Percentiles rank a stretch among this genome's conserved stretches.
phyloP scores from a whole-genome alignment of 78 protist genomes.

The Monosiga brevicollis region DNA sequence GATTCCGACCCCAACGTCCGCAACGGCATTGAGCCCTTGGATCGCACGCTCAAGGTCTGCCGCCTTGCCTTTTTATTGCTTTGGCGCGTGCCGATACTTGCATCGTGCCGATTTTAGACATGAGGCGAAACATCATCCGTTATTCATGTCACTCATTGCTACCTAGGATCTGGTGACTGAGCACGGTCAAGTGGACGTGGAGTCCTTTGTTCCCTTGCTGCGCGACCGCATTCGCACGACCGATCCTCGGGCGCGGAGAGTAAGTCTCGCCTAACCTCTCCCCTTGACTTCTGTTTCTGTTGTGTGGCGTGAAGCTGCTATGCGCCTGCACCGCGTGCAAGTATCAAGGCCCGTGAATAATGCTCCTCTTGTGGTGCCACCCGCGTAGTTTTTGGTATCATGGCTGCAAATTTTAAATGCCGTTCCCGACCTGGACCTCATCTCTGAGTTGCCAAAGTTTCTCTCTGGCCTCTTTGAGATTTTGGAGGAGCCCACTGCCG shows the following conservation, averaged over 20 bases:
- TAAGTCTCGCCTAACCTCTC: too few species aligned
- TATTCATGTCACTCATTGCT: not conserved
- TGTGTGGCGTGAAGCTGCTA: too few species aligned
- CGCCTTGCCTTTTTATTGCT: not conserved
- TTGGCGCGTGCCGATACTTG: not conserved
- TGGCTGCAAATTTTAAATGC: slow-evolving; percentile 8
- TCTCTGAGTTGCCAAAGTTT: slow-evolving; percentile 63
- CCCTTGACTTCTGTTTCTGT: too few species aligned
- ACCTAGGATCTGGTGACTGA: slow-evolving; percentile 82
- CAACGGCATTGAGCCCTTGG: slow-evolving; percentile 78
- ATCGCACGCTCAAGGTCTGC: slow-evolving; percentile 76
- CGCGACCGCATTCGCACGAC: slow-evolving; percentile 28
- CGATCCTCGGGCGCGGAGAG: slow-evolving; percentile 50
- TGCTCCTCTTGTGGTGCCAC: too few species aligned
- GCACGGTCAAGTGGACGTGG: slow-evolving; percentile 33
- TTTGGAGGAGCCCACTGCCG: too few species aligned
- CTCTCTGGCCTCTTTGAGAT: slow-evolving; percentile 79
- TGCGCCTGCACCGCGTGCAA: too few species aligned
- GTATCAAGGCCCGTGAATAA: too few species aligned
- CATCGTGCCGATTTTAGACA: too few species aligned
- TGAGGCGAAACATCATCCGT: not conserved
- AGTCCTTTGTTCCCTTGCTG: slow-evolving; percentile 61
- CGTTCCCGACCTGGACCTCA: slow-evolving; percentile 25
- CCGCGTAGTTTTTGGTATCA: slow-evolving; percentile 37
- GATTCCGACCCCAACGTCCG: slow-evolving; percentile 77